Percentiles rank a stretch among this genome's conserved stretches.
Evolutionary conservation across 306 rosid species (phyloP).

Genomic region (Prunus persica): Prunus_persica_NCBIv2 NC_034009.1:37726501-37727000

Average conservation of each 20-base stretch:
- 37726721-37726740: slow-evolving; percentile 1
- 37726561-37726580: slow-evolving; percentile 76
- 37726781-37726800: slow-evolving; percentile 56
- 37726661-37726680: slow-evolving; percentile 83
- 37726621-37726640: slow-evolving; percentile 77
- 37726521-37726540: slow-evolving; percentile 52
- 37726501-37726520: not conserved
- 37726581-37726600: slow-evolving; percentile 97
- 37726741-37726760: not conserved
- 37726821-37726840: slow-evolving; percentile 87
- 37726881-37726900: slow-evolving; percentile 76
- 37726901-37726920: slow-evolving; percentile 79
- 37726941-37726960: slow-evolving; percentile 18
- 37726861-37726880: slow-evolving; percentile 79
- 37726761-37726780: not conserved
- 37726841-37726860: slow-evolving; percentile 83
- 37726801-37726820: slow-evolving; percentile 82
- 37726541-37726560: slow-evolving; percentile 69
- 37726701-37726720: slow-evolving; percentile 72
- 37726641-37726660: slow-evolving; percentile 81
- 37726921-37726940: slow-evolving; percentile 77
- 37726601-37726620: slow-evolving; percentile 81
- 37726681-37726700: slow-evolving; percentile 82
- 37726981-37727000: not conserved
- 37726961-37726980: slow-evolving; percentile 19